Evolutionary conservation across 257 asterid genomes (phyloP).

Genomic region (Solanum chiquidenum): DNA sequence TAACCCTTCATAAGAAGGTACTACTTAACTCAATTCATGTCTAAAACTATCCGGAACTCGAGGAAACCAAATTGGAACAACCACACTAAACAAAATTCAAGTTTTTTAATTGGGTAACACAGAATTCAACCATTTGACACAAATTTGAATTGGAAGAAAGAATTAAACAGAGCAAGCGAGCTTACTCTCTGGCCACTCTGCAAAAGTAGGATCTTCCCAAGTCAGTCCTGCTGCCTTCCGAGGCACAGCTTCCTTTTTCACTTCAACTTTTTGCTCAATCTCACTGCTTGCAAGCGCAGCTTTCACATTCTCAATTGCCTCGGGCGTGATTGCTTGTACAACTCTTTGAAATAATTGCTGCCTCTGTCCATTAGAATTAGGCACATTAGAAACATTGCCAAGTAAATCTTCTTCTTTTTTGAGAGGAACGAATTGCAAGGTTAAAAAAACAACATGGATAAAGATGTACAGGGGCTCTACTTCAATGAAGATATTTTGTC

Average conservation of each 20-base stretch:
- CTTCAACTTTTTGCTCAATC: slow-evolving; percentile 84
- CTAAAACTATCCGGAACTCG: background rate
- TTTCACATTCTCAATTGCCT: slow-evolving; percentile 51
- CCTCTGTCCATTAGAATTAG: background rate
- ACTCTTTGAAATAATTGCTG: background rate
- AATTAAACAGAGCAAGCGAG: background rate
- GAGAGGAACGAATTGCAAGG: background rate
- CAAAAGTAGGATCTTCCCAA: slow-evolving; percentile 64
- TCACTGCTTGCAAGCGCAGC: slow-evolving; percentile 95
- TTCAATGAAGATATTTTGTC: background rate
- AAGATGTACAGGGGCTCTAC: background rate
- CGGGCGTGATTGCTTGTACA: background rate
- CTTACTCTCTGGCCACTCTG: slow-evolving; percentile 98
- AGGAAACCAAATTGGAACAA: background rate
- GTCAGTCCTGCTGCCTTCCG: slow-evolving; percentile 87
- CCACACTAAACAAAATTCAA: background rate
- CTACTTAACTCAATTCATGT: background rate
- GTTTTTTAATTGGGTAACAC: background rate
- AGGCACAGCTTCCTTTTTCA: slow-evolving; percentile 83
- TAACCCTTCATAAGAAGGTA: background rate
- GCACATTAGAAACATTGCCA: background rate
- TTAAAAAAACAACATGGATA: background rate
- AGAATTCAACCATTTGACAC: background rate
- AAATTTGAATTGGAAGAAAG: background rate
- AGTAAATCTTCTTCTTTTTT: background rate